Conservation (phyloP, 305 asterid species). For the Withania somnifera region DNA sequence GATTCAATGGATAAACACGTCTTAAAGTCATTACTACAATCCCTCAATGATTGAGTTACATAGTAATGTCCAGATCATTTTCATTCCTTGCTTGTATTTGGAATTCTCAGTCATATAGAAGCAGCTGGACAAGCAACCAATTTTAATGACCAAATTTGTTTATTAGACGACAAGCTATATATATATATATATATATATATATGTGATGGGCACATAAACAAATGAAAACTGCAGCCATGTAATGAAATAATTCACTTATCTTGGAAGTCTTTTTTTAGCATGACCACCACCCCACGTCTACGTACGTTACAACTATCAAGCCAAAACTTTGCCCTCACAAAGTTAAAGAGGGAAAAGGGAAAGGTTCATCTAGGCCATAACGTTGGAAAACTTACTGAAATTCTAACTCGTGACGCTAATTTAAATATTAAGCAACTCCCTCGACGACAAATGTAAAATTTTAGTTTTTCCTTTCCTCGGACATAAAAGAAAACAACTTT, state of each 20-base stretch:
- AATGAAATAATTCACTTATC: neutral
- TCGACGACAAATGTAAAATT: neutral
- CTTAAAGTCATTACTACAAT: neutral
- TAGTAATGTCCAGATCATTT: conserved; percentile 13
- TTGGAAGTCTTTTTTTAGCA: neutral
- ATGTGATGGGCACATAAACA: neutral
- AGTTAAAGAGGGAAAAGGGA: too few relatives aligned
- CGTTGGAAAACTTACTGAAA: too few relatives aligned
- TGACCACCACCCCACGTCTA: neutral
- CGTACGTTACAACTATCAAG: neutral
- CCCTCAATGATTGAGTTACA: neutral
- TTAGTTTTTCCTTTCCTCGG: neutral
- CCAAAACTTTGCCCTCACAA: neutral
- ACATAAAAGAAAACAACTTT: neutral
- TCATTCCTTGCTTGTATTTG: conserved; percentile 6
- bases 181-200: neutral
- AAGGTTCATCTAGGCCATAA: too few relatives aligned
- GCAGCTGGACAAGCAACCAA: neutral
- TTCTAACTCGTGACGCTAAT: neutral
- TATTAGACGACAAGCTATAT: neutral
- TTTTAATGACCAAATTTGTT: neutral
- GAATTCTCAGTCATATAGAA: neutral
- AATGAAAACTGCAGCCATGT: neutral
- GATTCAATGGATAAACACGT: neutral
- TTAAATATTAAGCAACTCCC: neutral